These are phyloP conservation scores for Rhizopus sp. DNA, from an alignment of 371 early-diverging fungal species.

Conservation along the genomic window DNA sequence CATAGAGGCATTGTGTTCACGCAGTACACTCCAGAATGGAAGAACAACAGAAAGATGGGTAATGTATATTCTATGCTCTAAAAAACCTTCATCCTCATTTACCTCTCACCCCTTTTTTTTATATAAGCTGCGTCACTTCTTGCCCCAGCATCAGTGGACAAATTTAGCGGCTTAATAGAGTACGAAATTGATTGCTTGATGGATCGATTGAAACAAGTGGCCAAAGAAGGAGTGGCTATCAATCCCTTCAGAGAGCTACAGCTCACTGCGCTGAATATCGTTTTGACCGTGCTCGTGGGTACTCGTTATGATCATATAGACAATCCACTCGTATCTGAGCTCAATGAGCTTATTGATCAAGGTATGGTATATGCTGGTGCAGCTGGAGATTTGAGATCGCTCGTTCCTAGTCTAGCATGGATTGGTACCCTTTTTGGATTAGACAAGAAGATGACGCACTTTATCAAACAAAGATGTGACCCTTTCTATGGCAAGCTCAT, in stretches of 20 bases:
- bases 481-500: conserved; percentile 10
- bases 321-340: conserved; percentile 13
- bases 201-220: background rate
- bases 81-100: background rate
- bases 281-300: conserved; percentile 6
- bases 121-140: conserved; percentile 7
- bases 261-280: conserved; percentile 12
- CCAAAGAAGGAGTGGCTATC: background rate
- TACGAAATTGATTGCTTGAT: background rate
- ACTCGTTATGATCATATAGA: conserved; percentile 6
- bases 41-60: background rate
- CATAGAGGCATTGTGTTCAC: background rate
- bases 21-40: background rate
- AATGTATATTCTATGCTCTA: background rate
- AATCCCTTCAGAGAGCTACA: conserved; percentile 6
- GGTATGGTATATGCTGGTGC: conserved; percentile 6
- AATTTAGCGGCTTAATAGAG: conserved; percentile 4
- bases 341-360: background rate
- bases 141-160: conserved; percentile 10
- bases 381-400: conserved; percentile 10
- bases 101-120: no score
- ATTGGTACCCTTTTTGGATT: background rate
- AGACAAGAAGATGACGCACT: background rate
- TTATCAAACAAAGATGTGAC: conserved; percentile 1
- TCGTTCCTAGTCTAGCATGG: conserved; percentile 13